A percentile compares a stretch with the other conserved stretches of the same genome.
These are phyloP conservation scores for Blastobotrys chiropterorum DNA, from an alignment of 805 yeast genomes.

Conservation along the genomic window DNA sequence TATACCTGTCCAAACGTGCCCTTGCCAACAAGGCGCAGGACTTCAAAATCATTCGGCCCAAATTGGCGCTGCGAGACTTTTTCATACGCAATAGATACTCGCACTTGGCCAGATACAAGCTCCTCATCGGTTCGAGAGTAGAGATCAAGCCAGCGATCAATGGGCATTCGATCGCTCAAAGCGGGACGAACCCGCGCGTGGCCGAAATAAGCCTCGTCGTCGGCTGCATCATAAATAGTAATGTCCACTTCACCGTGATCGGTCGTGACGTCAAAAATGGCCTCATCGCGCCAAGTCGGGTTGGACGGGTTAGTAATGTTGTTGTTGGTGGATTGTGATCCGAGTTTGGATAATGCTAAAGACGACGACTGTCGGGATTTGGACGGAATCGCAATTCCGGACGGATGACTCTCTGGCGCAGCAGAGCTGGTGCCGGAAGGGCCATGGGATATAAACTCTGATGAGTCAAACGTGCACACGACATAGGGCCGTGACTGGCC, in stretches of 20 bases:
- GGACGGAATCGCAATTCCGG: conserved; percentile 35
- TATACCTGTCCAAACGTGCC: conserved; percentile 98
- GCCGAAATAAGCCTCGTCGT: conserved; percentile 81
- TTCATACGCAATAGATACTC: conserved; percentile 67
- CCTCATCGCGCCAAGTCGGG: conserved; percentile 90
- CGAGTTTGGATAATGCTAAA: conserved; percentile 14
- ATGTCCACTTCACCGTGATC: conserved; percentile 78
- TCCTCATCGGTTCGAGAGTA: conserved; percentile 72
- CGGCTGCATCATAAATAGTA: conserved; percentile 81
- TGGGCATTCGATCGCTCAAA: conserved; percentile 25
- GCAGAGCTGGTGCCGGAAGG: conserved; percentile 37
- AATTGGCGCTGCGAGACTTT: conserved; percentile 58
- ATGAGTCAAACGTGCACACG: conserved; percentile 27
- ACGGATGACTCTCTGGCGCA: conserved; percentile 11
- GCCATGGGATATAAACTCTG: conserved; percentile 78
- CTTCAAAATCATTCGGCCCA: conserved; percentile 93
- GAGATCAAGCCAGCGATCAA: conserved; percentile 69
- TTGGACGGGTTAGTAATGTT: conserved; percentile 34
- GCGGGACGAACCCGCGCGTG: conserved; percentile 70
- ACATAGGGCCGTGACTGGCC: conserved; percentile 58
- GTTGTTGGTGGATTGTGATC: not conserved
- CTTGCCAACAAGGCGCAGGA: conserved; percentile 81
- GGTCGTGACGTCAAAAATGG: conserved; percentile 77
- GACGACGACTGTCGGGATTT: conserved; percentile 22
- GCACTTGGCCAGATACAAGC: conserved; percentile 68